A percentile compares a stretch with the other conserved stretches of the same genome.
Evolutionary conservation across 1,284 basidiomycete genomes (phyloP).

Genomic region (Bjerkandera adusta): DNA sequence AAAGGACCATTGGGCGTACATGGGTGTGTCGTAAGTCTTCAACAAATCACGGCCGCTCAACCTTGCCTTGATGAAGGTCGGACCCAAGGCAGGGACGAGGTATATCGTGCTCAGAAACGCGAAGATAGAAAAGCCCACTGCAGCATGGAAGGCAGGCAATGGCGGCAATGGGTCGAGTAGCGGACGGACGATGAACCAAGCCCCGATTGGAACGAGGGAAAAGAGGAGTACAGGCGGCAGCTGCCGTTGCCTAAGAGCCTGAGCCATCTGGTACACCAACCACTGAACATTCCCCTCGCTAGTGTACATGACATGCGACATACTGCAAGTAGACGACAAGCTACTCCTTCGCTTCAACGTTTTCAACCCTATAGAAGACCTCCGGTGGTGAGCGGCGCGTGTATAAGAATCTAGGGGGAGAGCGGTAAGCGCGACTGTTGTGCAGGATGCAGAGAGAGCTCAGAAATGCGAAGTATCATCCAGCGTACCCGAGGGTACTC

Average conservation of each 20-base stretch:
- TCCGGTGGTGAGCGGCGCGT: not conserved
- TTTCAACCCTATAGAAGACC: not conserved
- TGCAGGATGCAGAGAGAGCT: slow-evolving; percentile 15
- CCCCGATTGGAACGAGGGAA: slow-evolving; percentile 59
- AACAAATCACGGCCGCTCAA: slow-evolving; percentile 81
- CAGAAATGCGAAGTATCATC: slow-evolving; percentile 29
- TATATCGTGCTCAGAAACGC: slow-evolving; percentile 74
- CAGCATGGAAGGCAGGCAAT: slow-evolving; percentile 69
- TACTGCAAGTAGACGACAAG: slow-evolving; percentile 2
- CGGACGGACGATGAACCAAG: slow-evolving; percentile 69
- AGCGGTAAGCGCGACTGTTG: not conserved
- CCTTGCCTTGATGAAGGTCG: slow-evolving; percentile 72
- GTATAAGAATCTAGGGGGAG: not conserved
- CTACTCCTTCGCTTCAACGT: not conserved
- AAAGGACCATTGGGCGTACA: slow-evolving; percentile 50
- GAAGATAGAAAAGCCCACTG: slow-evolving; percentile 77
- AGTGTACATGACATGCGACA: slow-evolving; percentile 10
- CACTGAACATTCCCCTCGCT: not conserved
- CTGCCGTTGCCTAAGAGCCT: slow-evolving; percentile 42
- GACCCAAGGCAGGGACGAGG: slow-evolving; percentile 73
- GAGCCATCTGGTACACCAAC: slow-evolving; percentile 8
- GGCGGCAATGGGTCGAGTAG: slow-evolving; percentile 64
- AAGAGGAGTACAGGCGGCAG: slow-evolving; percentile 53
- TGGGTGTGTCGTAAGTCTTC: slow-evolving; percentile 69
- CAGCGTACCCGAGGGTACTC: slow-evolving; percentile 30